Evolutionary conservation across 164 flowering plant species (phyloP).

Genomic region (Euptelea pleiosperma): DNA sequence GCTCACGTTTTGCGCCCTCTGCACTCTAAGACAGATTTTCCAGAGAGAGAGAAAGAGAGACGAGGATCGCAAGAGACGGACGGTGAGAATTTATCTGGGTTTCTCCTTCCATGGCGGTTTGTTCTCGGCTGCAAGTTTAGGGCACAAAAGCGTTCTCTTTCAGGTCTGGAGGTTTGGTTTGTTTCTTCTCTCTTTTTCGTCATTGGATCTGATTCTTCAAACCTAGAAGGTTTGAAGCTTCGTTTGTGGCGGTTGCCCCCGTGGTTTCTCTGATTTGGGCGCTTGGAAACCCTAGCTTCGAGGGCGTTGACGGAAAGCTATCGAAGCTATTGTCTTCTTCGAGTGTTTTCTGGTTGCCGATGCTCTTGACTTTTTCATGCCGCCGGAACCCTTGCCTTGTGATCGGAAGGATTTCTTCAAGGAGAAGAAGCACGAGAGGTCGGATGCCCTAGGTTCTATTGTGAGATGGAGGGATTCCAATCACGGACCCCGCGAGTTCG

Average conservation of each 20-base stretch:
- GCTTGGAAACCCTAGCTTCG: neutral
- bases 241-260: neutral
- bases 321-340: neutral
- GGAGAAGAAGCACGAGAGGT: slow-evolving; percentile 75
- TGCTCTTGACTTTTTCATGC: slow-evolving; percentile 64
- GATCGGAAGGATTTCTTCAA: slow-evolving; percentile 83
- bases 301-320: slow-evolving; percentile 13
- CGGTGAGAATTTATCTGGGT: neutral
- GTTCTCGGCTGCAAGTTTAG: slow-evolving; percentile 4
- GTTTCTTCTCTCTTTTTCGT: neutral
- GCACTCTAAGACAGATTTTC: slow-evolving; percentile 12
- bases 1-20: slow-evolving; percentile 34
- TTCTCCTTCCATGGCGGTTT: slow-evolving; percentile 1
- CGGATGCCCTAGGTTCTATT: slow-evolving; percentile 27
- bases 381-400: slow-evolving; percentile 90
- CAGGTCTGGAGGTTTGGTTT: neutral
- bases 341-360: slow-evolving; percentile 23
- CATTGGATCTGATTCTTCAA: slow-evolving; percentile 13
- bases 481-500: slow-evolving; percentile 36
- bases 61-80: neutral
- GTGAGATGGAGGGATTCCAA: slow-evolving; percentile 69
- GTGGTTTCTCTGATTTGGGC: neutral
- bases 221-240: neutral
- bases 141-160: slow-evolving; percentile 11
- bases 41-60: slow-evolving; percentile 4